phyloP scores from a whole-genome alignment of 2,329 filamentous ascomycete species.

The Penicillium brevicompactum region DNA sequence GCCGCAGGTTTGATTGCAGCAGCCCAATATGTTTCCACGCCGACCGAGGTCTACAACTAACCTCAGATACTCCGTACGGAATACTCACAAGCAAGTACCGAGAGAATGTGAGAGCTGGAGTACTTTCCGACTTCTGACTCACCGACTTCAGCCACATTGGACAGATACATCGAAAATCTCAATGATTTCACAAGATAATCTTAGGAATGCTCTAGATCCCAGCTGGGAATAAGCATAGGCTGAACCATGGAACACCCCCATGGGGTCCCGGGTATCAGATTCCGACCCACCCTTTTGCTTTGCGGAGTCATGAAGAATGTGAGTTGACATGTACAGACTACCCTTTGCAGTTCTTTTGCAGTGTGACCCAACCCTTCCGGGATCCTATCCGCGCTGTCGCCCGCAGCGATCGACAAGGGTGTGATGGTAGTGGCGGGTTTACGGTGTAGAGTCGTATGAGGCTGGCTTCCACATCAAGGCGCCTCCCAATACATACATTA shows the following conservation, averaged over 20 bases:
- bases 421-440: slow-evolving; percentile 9
- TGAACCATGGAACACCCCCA: slow-evolving; percentile 8
- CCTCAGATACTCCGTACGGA: background rate
- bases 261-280: slow-evolving; percentile 3
- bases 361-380: slow-evolving; percentile 12
- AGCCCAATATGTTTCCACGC: background rate
- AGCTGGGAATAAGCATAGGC: background rate
- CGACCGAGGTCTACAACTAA: background rate
- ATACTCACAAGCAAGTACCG: background rate
- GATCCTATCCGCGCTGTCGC: slow-evolving; percentile 5
- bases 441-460: slow-evolving; percentile 11
- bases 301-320: slow-evolving; percentile 6
- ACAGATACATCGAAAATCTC: background rate
- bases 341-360: background rate
- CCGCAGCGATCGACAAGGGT: slow-evolving; percentile 12
- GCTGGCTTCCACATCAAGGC: background rate
- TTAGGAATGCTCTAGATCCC: background rate
- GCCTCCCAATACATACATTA: background rate
- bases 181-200: background rate
- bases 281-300: slow-evolving; percentile 7
- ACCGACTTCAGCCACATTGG: slow-evolving; percentile 3
- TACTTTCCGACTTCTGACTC: background rate
- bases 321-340: slow-evolving; percentile 1
- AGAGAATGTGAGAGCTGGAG: background rate
- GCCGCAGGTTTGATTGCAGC: background rate